phyloP scores from a whole-genome alignment of 148 eudicot species.

The Rhododendron vialii region DNA sequence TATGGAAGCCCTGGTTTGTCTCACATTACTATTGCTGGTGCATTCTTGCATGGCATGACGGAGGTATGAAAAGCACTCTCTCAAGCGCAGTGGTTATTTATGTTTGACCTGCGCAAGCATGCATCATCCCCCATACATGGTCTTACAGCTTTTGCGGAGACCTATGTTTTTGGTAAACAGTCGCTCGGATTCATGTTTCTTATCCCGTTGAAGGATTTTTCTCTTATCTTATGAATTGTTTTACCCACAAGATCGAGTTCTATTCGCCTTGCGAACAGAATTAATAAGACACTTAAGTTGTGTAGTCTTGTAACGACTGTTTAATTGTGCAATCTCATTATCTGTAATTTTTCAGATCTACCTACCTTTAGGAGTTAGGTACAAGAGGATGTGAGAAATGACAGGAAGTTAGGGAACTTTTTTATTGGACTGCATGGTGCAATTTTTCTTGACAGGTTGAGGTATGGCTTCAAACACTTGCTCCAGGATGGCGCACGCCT shows the following conservation, averaged over 20 bases:
- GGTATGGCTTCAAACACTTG: conserved; percentile 83
- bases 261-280: not conserved
- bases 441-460: conserved; percentile 48
- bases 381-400: not conserved
- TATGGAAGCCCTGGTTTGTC: conserved; percentile 71
- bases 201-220: not conserved
- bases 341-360: not conserved
- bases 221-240: not conserved
- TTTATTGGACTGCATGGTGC: not conserved
- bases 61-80: conserved; percentile 38
- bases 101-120: not conserved
- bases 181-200: not conserved
- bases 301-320: not conserved
- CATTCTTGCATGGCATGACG: conserved; percentile 63
- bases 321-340: not conserved
- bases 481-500: conserved; percentile 75
- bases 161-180: not conserved
- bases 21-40: conserved; percentile 71
- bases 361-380: not conserved
- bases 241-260: not conserved
- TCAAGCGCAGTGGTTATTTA: not conserved
- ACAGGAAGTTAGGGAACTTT: not conserved
- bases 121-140: not conserved
- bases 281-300: not conserved
- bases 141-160: not conserved